Percentiles rank a stretch among this genome's conserved stretches.
Evolutionary conservation across 2,329 filamentous ascomycete genomes (phyloP).

Genomic region (Pestalotiopsis sp.): DNA sequence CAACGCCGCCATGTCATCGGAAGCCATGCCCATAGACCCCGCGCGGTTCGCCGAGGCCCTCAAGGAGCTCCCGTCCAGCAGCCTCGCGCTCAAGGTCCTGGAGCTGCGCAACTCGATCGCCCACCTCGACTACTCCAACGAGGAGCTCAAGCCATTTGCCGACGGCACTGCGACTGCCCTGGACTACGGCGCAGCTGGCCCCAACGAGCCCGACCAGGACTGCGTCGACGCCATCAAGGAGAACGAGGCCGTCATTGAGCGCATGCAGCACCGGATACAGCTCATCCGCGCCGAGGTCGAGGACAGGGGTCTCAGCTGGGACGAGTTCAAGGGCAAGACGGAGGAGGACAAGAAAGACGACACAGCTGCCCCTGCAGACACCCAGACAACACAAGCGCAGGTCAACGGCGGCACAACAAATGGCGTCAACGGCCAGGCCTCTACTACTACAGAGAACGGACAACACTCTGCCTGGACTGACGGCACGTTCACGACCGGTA

Average conservation of each 20-base stretch:
- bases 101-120: conserved; percentile 76
- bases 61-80: conserved; percentile 64
- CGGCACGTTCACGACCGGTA: conserved; percentile 65
- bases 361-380: conserved; percentile 14
- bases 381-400: conserved; percentile 1
- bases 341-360: conserved; percentile 22
- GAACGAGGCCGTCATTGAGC: conserved; percentile 68
- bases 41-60: conserved; percentile 69
- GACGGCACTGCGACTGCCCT: conserved; percentile 44
- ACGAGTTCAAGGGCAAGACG: conserved; percentile 55
- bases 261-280: conserved; percentile 68
- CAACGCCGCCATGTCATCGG: conserved; percentile 58
- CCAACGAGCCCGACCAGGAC: conserved; percentile 61
- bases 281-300: conserved; percentile 69
- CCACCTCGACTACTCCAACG: conserved; percentile 75
- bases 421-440: conserved; percentile 28
- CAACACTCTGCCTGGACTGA: conserved; percentile 58
- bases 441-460: conserved; percentile 7
- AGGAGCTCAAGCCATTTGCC: conserved; percentile 71
- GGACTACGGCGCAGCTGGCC: conserved; percentile 20
- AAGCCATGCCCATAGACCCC: conserved; percentile 62
- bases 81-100: conserved; percentile 73
- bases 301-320: conserved; percentile 57
- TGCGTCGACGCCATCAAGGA: conserved; percentile 75
- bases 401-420: conserved; percentile 16